Evolutionary conservation across 305 asterid genomes (phyloP).

Genomic region (Solanum hybrid): DNA sequence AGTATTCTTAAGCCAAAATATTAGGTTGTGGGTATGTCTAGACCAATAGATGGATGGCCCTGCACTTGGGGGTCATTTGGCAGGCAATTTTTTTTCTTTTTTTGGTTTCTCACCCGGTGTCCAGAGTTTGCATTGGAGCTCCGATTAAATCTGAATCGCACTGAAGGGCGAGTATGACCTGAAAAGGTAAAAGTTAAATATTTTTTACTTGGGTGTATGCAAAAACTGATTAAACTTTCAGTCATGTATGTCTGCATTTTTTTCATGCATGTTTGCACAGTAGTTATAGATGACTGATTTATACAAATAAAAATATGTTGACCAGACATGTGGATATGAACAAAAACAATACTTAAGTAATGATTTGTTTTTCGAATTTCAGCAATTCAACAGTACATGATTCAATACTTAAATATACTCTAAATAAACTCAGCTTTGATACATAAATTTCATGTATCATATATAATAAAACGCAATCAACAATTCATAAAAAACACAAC

Average conservation of each 20-base stretch:
- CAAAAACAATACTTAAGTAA: too few species aligned
- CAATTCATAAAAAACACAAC: background rate
- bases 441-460: background rate
- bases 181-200: background rate
- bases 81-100: background rate
- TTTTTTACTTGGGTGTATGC: background rate
- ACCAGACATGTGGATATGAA: too few species aligned
- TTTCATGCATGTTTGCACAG: background rate
- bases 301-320: background rate
- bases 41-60: background rate
- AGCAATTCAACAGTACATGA: background rate
- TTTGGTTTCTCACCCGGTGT: background rate
- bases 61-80: background rate
- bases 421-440: background rate
- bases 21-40: background rate
- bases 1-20: too few species aligned
- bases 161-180: too few species aligned
- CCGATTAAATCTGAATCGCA: too few species aligned
- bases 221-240: background rate
- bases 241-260: background rate
- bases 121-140: rapidly evolving
- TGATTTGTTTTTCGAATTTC: background rate
- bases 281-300: too few species aligned
- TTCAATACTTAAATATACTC: background rate
- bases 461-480: background rate